Conservation (phyloP, 2,329 filamentous ascomycete genomes). For the Colletotrichum agaves region DNA sequence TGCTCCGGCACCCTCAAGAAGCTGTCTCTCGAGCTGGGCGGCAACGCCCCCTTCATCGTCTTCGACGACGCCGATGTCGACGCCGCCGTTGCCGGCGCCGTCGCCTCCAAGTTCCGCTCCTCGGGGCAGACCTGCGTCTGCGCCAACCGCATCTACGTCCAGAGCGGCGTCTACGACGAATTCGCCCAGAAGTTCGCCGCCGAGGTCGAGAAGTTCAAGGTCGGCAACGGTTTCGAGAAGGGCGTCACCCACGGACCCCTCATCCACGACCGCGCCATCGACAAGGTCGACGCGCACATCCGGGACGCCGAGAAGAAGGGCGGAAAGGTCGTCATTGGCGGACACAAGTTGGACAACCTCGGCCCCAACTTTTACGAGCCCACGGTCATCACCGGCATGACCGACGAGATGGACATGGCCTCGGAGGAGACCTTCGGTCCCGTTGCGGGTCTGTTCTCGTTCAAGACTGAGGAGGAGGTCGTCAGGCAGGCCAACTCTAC, state of each 20-base stretch:
- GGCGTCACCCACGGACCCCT: constrained; percentile 82
- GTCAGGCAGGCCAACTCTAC: constrained; percentile 83
- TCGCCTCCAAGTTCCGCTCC: constrained; percentile 90
- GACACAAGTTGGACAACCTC: constrained; percentile 68
- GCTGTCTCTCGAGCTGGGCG: constrained; percentile 88
- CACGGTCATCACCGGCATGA: constrained; percentile 91
- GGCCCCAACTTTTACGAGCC: constrained; percentile 90
- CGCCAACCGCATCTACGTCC: constrained; percentile 85
- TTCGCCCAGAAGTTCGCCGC: constrained; percentile 77
- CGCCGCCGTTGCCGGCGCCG: constrained; percentile 81
- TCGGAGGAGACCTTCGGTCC: constrained; percentile 96
- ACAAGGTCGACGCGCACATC: constrained; percentile 84
- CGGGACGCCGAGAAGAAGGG: constrained; percentile 82
- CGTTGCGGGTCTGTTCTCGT: constrained; percentile 89
- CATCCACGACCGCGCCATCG: constrained; percentile 84
- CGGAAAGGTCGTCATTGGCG: constrained; percentile 78
- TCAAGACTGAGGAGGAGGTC: constrained; percentile 89
- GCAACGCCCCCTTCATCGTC: constrained; percentile 95
- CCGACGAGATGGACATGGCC: constrained; percentile 82
- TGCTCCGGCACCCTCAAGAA: constrained; percentile 85
- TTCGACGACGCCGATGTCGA: constrained; percentile 96
- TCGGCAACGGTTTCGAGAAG: constrained; percentile 78
- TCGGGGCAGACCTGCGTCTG: constrained; percentile 97
- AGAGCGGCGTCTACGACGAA: constrained; percentile 79
- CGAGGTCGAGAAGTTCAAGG: constrained; percentile 78